These are phyloP conservation scores for Fonsecaea pedrosoi DNA, from an alignment of 2,329 filamentous ascomycete genomes.

Conservation along the genomic window DNA sequence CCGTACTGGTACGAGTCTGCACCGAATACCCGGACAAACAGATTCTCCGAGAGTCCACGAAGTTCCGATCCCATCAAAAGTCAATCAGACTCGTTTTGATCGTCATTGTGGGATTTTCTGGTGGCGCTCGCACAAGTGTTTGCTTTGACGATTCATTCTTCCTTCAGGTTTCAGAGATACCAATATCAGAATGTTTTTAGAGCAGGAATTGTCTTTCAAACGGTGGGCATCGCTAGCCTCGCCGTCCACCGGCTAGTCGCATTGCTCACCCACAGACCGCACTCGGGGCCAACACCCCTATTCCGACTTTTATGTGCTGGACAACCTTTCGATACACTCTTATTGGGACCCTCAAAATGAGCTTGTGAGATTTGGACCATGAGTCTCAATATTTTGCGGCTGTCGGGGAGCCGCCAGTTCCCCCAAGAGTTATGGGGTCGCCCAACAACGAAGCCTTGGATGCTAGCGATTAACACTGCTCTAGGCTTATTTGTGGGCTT, in stretches of 20 bases:
- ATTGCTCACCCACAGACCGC: constrained; percentile 16
- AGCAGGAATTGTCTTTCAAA: constrained; percentile 9
- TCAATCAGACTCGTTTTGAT: not conserved
- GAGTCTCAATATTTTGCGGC: constrained; percentile 9
- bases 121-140: not conserved
- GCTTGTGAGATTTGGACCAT: constrained; percentile 1
- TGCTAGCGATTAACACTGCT: constrained; percentile 22
- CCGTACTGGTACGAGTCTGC: not conserved
- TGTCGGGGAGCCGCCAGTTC: not conserved
- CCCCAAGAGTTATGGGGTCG: constrained; percentile 11
- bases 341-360: not conserved
- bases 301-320: constrained; percentile 1
- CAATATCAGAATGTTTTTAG: not conserved
- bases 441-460: constrained; percentile 4
- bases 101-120: not conserved
- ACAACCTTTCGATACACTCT: not conserved
- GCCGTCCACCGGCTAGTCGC: constrained; percentile 13
- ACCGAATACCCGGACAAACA: not conserved
- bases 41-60: not conserved
- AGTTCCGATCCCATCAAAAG: not conserved
- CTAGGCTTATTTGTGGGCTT: constrained; percentile 25
- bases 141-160: not conserved
- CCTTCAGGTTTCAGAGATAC: not conserved
- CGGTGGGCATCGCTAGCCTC: constrained; percentile 4
- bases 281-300: constrained; percentile 10